Base-by-base conservation (phyloP, 768 basidiomycete genomes). In the Amanita fuliginea region DNA sequence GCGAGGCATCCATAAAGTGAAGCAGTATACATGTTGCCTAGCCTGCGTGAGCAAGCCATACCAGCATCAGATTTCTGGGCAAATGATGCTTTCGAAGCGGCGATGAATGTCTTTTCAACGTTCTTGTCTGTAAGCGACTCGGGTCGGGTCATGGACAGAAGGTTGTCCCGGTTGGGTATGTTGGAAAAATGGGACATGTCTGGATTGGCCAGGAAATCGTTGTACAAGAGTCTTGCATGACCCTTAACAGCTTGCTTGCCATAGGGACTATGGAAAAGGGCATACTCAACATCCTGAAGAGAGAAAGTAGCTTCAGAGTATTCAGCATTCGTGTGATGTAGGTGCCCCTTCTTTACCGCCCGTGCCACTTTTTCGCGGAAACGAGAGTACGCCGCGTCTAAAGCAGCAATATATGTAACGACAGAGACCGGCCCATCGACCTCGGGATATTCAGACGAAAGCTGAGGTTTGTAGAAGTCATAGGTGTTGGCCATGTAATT, bases 211-310 rank as follows among this genome's bases (percentile, higher is more conserved):
- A 93, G 71, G 75, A 94, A 99, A 71, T 99, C 96, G 66, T 93
- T 88, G 73, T 78, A 93, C 60, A 83, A 72, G 62, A 98, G 72
- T 51, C 96, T 88, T 33, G 89, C 95, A 64, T 95, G 85, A 39
- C 90, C 93, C 71, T 97, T 99, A 66, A 96, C 87, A 47, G 96
- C 94, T 64, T 96, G 88, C 72, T 99, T 99, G 71, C 96, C 95
- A 67, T 97, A 99, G 0, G 96, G 96, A 52, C 84, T 86, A 75
- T 99, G 96, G 81, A 98, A 94, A 58, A 94, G 81, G 55, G 86
- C 76, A 64, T 90, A 98, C 70, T 98, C 95, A 60, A 96, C 77
- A 56, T 82, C 77, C 46, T 85, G 81, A 41, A 90, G 75, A 6
- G 86, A 85, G 69, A 92, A 88, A 28, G 71, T 58, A 2, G 70